These are phyloP conservation scores for Sorghum bicolor DNA, from an alignment of 176 grass and related monocot genomes.

Conservation along the genomic window DNA sequence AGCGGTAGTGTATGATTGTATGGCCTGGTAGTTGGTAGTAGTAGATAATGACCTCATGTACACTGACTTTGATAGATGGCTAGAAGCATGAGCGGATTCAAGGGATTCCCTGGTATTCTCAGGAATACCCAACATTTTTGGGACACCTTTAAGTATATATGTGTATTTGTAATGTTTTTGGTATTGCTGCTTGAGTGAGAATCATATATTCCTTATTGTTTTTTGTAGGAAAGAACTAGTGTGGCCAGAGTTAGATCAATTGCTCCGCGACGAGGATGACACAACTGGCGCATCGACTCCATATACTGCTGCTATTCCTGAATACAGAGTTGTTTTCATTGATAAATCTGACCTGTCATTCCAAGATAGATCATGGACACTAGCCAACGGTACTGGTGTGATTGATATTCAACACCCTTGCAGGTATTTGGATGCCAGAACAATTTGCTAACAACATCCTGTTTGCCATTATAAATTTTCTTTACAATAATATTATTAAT, in stretches of 20 bases:
- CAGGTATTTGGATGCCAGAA: constrained; percentile 49
- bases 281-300: constrained; percentile 65
- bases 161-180: constrained; percentile 11
- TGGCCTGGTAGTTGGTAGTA: background rate
- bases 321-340: constrained; percentile 79
- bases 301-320: constrained; percentile 91
- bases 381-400: constrained; percentile 66
- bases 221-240: constrained; percentile 80
- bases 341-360: constrained; percentile 45
- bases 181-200: background rate
- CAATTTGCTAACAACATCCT: constrained; percentile 2
- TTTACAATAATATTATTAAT: constrained; percentile 28
- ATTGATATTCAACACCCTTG: constrained; percentile 79
- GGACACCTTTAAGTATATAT: too few species aligned
- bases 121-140: too few species aligned
- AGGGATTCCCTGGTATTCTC: too few species aligned
- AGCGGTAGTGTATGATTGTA: background rate
- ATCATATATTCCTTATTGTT: background rate
- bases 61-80: background rate
- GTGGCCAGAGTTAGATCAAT: constrained; percentile 87
- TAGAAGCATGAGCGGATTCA: background rate
- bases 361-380: constrained; percentile 60
- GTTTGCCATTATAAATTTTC: constrained; percentile 15
- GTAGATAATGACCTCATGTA: background rate
- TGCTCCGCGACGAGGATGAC: constrained; percentile 71